These are phyloP conservation scores for Trichomonas tenax DNA, from an alignment of 208 protist species.

Conservation along the genomic window DNA sequence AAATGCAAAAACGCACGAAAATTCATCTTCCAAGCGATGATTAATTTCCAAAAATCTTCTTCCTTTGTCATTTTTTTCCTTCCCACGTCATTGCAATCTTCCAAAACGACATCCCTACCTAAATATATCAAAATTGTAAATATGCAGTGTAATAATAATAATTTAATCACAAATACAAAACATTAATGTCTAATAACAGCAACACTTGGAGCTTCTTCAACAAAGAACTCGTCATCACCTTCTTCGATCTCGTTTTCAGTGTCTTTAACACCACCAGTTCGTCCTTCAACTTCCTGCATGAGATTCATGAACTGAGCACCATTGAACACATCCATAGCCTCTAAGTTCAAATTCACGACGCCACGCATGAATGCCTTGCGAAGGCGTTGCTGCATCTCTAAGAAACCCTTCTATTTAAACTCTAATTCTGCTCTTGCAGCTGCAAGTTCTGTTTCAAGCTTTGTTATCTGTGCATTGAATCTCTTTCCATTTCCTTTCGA, in stretches of 20 bases:
- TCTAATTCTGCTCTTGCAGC: neutral
- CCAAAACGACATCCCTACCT: too few species aligned
- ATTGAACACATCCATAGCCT: conserved; percentile 14
- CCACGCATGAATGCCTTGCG: neutral
- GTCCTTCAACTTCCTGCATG: neutral
- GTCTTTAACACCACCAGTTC: neutral
- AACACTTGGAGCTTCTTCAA: neutral
- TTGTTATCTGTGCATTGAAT: neutral
- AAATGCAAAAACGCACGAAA: too few species aligned
- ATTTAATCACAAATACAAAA: too few species aligned
- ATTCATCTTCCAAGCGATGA: too few species aligned
- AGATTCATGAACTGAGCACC: neutral
- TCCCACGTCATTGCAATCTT: too few species aligned
- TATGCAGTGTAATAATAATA: too few species aligned
- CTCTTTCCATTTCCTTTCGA: neutral
- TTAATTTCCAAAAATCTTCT: too few species aligned
- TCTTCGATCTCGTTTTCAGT: neutral
- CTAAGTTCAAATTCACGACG: neutral
- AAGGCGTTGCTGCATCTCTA: neutral
- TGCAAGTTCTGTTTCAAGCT: neutral
- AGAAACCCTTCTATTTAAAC: neutral
- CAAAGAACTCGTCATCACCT: neutral
- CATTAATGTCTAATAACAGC: neutral
- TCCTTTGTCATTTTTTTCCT: too few species aligned
- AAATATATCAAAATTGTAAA: too few species aligned